These are phyloP conservation scores for Santalum album DNA, from an alignment of 164 flowering plant genomes.

Conservation along the genomic window DNA sequence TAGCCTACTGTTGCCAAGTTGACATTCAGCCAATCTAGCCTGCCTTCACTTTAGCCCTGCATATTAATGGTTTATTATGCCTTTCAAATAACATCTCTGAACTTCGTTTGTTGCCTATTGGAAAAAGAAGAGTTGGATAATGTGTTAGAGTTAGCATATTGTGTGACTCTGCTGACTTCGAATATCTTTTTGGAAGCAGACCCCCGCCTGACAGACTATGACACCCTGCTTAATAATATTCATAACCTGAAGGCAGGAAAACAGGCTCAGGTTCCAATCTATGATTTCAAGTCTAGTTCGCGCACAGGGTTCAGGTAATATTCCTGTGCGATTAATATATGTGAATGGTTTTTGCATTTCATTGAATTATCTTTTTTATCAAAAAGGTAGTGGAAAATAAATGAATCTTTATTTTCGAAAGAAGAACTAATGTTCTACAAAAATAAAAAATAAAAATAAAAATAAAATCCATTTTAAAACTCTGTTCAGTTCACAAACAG, in stretches of 20 bases:
- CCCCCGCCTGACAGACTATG: slow-evolving; percentile 96
- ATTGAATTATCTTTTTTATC: neutral
- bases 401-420: no score
- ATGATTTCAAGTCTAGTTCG: slow-evolving; percentile 92
- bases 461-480: no score
- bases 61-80: neutral
- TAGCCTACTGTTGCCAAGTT: no score
- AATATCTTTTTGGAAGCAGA: slow-evolving; percentile 39
- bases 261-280: slow-evolving; percentile 70
- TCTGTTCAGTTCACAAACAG: no score
- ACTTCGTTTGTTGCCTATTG: neutral
- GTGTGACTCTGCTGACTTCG: no score
- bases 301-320: slow-evolving; percentile 83
- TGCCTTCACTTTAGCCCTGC: no score
- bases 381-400: neutral
- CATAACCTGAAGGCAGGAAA: slow-evolving; percentile 73
- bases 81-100: neutral
- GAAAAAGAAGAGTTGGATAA: neutral
- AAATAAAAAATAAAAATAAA: no score
- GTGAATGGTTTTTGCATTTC: slow-evolving; percentile 4
- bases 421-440: no score
- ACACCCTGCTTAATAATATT: slow-evolving; percentile 77
- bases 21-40: no score
- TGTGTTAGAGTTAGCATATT: no score
- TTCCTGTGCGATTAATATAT: slow-evolving; percentile 3